phyloP scores from a whole-genome alignment of 306 rosid species.

The Argentina anserina region DNA sequence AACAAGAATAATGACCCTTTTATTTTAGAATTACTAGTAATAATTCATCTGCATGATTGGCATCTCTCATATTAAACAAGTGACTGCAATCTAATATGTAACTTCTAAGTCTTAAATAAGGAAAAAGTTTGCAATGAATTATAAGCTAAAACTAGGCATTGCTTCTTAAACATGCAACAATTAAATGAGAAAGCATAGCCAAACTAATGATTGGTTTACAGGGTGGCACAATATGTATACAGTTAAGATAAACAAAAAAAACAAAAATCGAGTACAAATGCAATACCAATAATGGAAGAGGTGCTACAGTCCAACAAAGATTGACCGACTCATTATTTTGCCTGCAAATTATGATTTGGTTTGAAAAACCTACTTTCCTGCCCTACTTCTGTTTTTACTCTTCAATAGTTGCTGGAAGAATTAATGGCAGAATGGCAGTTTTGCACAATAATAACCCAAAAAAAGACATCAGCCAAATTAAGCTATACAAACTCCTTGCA shows the following conservation, averaged over 20 bases:
- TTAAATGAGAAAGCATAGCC: neutral
- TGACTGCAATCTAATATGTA: conserved; percentile 1
- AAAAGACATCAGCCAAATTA: neutral
- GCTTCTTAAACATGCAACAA: conserved; percentile 19
- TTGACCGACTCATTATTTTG: neutral
- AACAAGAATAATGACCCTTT: neutral
- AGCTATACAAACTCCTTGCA: neutral
- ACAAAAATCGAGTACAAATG: neutral
- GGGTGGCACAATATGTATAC: conserved; percentile 3
- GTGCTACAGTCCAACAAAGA: neutral
- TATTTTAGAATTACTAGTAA: neutral
- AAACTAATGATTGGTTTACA: conserved; percentile 12
- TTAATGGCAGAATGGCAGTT: neutral
- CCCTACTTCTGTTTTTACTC: neutral
- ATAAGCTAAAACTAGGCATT: neutral
- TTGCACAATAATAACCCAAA: neutral
- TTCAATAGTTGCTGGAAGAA: neutral
- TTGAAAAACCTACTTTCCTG: neutral
- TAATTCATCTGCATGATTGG: neutral
- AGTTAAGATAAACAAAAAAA: neutral
- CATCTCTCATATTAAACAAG: neutral
- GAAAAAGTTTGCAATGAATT: neutral
- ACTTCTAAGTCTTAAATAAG: conserved; percentile 4
- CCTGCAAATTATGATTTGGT: neutral
- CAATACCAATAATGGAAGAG: neutral